Percentiles rank a stretch among this genome's conserved stretches.
phyloP scores from a whole-genome alignment of 2,329 filamentous ascomycete genomes.

The Calycina marina region DNA sequence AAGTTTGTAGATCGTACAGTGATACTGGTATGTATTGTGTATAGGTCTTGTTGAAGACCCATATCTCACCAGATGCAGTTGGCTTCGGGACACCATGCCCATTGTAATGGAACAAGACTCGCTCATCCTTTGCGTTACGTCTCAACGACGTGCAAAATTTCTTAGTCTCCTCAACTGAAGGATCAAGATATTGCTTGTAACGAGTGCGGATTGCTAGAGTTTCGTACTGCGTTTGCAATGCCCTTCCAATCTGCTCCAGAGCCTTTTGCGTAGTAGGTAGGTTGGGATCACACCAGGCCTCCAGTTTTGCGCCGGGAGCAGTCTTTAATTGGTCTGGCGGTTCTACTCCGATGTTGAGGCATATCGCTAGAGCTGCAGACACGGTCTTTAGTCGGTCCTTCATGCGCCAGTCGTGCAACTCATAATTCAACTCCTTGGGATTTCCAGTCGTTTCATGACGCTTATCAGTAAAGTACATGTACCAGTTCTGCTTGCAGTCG shows the following conservation, averaged over 20 bases:
- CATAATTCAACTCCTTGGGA: constrained; percentile 51
- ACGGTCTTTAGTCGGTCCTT: constrained; percentile 92
- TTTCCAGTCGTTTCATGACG: constrained; percentile 89
- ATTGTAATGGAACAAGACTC: constrained; percentile 97
- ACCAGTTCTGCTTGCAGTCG: constrained; percentile 63
- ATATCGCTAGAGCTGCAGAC: constrained; percentile 84
- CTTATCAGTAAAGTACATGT: constrained; percentile 99
- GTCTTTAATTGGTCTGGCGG: constrained; percentile 96
- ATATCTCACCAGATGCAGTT: constrained; percentile 90
- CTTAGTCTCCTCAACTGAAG: constrained; percentile 92
- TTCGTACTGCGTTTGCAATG: constrained; percentile 92
- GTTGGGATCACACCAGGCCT: constrained; percentile 93
- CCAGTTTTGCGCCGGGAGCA: constrained; percentile 79
- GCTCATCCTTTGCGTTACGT: constrained; percentile 86
- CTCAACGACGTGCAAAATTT: constrained; percentile 87
- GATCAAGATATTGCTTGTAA: constrained; percentile 94
- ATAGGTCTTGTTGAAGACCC: constrained; percentile 98
- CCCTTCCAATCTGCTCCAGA: constrained; percentile 88
- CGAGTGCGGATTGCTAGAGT: constrained; percentile 87
- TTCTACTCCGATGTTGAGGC: constrained; percentile 93
- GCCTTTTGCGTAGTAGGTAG: constrained; percentile 68
- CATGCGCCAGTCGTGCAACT: constrained; percentile 92
- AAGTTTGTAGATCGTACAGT: constrained; percentile 85
- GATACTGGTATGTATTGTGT: constrained; percentile 98
- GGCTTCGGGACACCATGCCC: constrained; percentile 94